A percentile compares a stretch with the other conserved stretches of the same genome.
These are phyloP conservation scores for Dicorynia guianensis DNA, from an alignment of 306 rosid species.

Conservation along the genomic window DNA sequence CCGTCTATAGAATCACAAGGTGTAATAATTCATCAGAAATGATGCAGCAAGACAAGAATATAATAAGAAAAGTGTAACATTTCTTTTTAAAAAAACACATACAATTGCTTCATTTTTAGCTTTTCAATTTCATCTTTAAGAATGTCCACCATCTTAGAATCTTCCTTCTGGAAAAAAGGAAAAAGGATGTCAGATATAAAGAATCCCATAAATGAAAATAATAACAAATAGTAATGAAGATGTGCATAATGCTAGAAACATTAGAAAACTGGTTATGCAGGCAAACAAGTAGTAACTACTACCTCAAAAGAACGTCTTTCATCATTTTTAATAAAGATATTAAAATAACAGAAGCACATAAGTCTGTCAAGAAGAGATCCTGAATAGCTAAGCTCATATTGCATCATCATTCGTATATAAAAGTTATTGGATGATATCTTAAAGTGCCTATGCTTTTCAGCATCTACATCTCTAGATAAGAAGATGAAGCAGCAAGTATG, in stretches of 20 bases:
- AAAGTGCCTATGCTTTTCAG: too few relatives aligned
- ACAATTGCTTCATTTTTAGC: constrained; percentile 84
- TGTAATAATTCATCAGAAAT: constrained; percentile 15
- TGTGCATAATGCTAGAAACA: constrained; percentile 5
- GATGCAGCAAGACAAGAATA: background rate
- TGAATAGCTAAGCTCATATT: too few relatives aligned
- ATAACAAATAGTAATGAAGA: background rate
- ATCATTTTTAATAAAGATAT: background rate
- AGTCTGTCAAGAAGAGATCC: too few relatives aligned
- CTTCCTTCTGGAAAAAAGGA: constrained; percentile 65
- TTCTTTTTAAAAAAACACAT: constrained; percentile 34
- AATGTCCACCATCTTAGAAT: constrained; percentile 65
- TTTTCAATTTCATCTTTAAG: constrained; percentile 80
- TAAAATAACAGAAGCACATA: too few relatives aligned
- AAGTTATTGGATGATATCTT: too few relatives aligned
- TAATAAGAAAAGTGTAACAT: background rate
- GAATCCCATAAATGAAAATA: constrained; percentile 18
- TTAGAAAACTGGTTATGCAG: background rate
- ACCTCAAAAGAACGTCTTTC: background rate
- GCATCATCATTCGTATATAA: too few relatives aligned
- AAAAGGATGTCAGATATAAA: constrained; percentile 4
- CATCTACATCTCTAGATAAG: too few relatives aligned
- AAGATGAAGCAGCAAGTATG: too few relatives aligned
- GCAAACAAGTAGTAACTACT: background rate
- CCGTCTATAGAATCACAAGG: constrained; percentile 51